Base-by-base conservation (phyloP, 257 asterid species). In the Solanum rostratum region DNA sequence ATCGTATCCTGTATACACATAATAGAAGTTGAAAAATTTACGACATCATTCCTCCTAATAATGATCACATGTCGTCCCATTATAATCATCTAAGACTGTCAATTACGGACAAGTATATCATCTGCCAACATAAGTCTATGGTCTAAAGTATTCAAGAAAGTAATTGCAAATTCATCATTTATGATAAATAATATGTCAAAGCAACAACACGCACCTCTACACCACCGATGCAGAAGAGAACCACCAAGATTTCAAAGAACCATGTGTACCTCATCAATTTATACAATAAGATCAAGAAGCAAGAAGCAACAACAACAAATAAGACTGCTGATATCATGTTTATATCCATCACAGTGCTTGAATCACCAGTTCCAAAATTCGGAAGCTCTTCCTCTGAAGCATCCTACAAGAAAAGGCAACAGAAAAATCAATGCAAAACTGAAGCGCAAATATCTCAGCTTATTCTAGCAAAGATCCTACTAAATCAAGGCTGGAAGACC, bases 141-240 rank as follows among this genome's bases (percentile, higher is more conserved):
- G 63, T 7, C 11, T 50, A 50, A 27, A 50, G 27, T 30, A 49
- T 74, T 45, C 41, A 74, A 45, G 59, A 46, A 45, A 22, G 79
- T 46, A 45, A 46, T 7, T 74, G 59, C 39, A 74, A 22, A 46
- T 14, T 74, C 7, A 24, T 74, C 59, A 45, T 74, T 45, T 46
- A n/a, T 20, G 53, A 85, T 53, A 83, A 13, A 19, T 54, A 83
- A 53, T 55, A 59, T 33, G 49, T 24, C 80, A 88, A 60, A 85
- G 76, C 70, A 86, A 84, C 7, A 27, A 78, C 53, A 82, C 86
- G 46, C 69, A 95, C 98, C 97, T 95, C 97, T 30, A 88, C 94
- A 84, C 99, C 98, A 84, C 98, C 99, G 22, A 95, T 90, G 92
- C 96, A 93, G 83, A 95, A 95, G 84, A 95, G 88, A 87, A 91